Evolutionary conservation across 2,329 filamentous ascomycete species (phyloP).

Genomic region (Fusarium continuum): DNA sequence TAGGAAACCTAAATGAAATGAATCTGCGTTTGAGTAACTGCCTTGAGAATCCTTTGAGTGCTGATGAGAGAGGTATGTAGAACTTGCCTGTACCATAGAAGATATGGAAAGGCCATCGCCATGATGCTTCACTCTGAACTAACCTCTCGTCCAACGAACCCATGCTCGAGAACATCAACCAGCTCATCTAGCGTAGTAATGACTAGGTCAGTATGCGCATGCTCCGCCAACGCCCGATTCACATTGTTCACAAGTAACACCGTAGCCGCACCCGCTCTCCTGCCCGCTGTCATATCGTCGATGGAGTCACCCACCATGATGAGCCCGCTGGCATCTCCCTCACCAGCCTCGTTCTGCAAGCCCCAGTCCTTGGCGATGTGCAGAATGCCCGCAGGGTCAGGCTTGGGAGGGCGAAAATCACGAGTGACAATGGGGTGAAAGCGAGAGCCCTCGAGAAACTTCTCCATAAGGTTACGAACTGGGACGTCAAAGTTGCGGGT

Average conservation of each 20-base stretch:
- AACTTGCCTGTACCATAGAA: not conserved
- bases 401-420: constrained; percentile 85
- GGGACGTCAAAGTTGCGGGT: constrained; percentile 92
- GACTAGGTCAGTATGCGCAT: constrained; percentile 80
- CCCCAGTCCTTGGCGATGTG: constrained; percentile 85
- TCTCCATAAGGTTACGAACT: constrained; percentile 76
- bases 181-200: constrained; percentile 79
- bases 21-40: constrained; percentile 29
- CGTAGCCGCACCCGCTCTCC: constrained; percentile 84
- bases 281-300: constrained; percentile 92
- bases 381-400: constrained; percentile 85
- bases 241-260: constrained; percentile 87
- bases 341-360: constrained; percentile 50
- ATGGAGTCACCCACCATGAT: constrained; percentile 82
- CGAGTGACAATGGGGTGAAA: constrained; percentile 87
- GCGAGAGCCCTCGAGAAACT: constrained; percentile 72
- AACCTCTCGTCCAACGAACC: constrained; percentile 67
- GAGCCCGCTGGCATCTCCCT: constrained; percentile 56
- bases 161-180: constrained; percentile 76
- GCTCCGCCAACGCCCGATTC: constrained; percentile 74
- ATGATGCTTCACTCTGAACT: constrained; percentile 2
- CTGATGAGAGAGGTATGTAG: not conserved
- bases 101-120: not conserved
- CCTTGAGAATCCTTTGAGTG: not conserved
- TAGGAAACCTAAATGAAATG: constrained; percentile 42